A percentile compares a stretch with the other conserved stretches of the same genome.
Conservation (phyloP, 345 rosid genomes). For the Populus deltoides region DNA sequence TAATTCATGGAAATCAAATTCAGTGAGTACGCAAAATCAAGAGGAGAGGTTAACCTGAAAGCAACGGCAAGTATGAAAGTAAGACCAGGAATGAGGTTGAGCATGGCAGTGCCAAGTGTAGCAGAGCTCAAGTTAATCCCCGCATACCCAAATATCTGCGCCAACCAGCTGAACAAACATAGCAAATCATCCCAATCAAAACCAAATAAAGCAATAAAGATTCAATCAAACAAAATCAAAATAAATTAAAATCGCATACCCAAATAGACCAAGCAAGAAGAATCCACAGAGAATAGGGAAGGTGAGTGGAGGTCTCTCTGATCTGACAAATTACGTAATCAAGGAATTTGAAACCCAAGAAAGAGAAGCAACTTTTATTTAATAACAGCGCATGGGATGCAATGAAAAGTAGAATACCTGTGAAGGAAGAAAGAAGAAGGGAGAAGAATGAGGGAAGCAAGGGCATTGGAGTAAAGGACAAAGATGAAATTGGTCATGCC, state of each 20-base stretch:
- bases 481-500: conserved; percentile 54
- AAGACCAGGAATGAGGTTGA: conserved; percentile 58
- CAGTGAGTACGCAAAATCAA: background rate
- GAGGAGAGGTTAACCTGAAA: conserved; percentile 40
- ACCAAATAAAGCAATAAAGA: background rate
- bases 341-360: background rate
- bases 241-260: conserved; percentile 22
- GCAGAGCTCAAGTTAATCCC: conserved; percentile 59
- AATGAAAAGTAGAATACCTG: conserved; percentile 22
- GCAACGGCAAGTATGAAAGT: conserved; percentile 53
- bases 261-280: conserved; percentile 54
- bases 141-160: conserved; percentile 42
- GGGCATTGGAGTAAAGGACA: conserved; percentile 55
- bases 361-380: background rate
- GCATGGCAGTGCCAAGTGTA: conserved; percentile 54
- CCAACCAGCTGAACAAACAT: conserved; percentile 17
- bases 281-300: conserved; percentile 37
- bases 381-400: background rate
- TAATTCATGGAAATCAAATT: conserved; percentile 4
- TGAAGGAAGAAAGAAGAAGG: conserved; percentile 48
- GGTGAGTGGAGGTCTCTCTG: conserved; percentile 49
- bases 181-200: conserved; percentile 10
- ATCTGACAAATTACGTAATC: conserved; percentile 22
- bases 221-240: background rate
- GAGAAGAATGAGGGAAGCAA: conserved; percentile 56